Base-by-base conservation (phyloP, 108 stramenopile genomes). In the Fistulifera solaris region DNA sequence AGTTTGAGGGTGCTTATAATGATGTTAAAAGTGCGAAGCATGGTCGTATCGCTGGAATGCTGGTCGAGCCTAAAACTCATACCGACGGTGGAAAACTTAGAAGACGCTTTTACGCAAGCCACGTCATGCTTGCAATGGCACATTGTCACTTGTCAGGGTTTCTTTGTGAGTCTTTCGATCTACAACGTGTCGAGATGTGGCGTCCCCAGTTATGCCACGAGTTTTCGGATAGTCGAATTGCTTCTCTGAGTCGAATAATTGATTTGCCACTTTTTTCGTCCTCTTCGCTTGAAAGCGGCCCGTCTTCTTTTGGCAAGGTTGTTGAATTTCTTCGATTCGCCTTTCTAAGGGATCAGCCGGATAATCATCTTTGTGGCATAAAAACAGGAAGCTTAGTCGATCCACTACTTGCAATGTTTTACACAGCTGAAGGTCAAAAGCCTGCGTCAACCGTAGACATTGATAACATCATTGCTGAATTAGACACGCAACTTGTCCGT, bases 1-100 rank as follows among this genome's bases (percentile, higher is more conserved):
- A 70, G 45, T 86, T 90, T 40, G 88, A 90, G 65, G 88, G 88
- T 10, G 47, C 59, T 6, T 86, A 80, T 53, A 55, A 68, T 15
- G 73, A 84, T 54, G 68, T 77, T 14, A 62, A 84, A 47, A 69
- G 73, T 49, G 78, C 78, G 2, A 72, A 77, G 1, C 40, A 61
- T 38, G 88, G 85, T 2, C 65, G 63, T 14, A 68, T 90, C 13
- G 68, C 80, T 38, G 88, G 84, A 40, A 40, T 70, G 35, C 45
- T 66, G 31, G 14, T 40, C 40, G 50, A 51, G 18, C 50, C 25
- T 44, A 62, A 26, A 53, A 41, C 38, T 35, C 15, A 18, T 8
- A 8, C 3, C 6, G 31, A 35, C 31, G 31, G 8, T 35, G 6
- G 8, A 8, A 51, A 52, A 13, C 35, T 49, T 25, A 22, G 27